Conservation (phyloP, 1,284 basidiomycete species). For the Megacollybia platyphylla region DNA sequence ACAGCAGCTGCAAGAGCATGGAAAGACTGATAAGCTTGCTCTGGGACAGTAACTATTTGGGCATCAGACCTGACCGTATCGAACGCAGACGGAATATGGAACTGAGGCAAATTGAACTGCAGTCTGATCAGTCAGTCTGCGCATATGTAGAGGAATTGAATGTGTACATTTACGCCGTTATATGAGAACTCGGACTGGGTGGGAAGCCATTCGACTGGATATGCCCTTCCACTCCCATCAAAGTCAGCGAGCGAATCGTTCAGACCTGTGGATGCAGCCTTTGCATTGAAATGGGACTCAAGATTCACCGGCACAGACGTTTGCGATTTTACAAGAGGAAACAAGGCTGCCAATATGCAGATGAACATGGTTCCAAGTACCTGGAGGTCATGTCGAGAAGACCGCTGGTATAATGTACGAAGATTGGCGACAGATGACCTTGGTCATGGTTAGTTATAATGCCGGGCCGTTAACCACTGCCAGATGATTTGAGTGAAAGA, state of each 20-base stretch:
- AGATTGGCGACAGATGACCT: no score
- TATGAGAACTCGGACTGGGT: background rate
- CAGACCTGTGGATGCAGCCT: background rate
- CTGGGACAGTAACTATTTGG: slow-evolving; percentile 2
- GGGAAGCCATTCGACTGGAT: slow-evolving; percentile 5
- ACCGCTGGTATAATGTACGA: no score
- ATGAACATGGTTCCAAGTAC: no score
- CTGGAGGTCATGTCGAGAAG: no score
- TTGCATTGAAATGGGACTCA: background rate
- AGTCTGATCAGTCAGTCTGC: background rate
- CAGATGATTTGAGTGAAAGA: no score
- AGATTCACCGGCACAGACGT: background rate
- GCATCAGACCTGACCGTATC: background rate
- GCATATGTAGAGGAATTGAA: background rate
- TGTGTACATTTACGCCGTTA: slow-evolving; percentile 10
- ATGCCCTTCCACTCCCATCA: slow-evolving; percentile 1
- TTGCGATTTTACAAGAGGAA: no score
- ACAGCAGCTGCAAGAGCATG: background rate
- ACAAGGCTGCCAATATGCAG: no score
- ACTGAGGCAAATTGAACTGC: background rate
- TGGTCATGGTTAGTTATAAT: no score
- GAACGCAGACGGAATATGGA: background rate
- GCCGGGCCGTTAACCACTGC: no score
- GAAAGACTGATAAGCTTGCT: background rate
- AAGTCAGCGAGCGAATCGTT: slow-evolving; percentile 1